These are phyloP conservation scores for Penicillium sp. DNA, from an alignment of 2,329 filamentous ascomycete genomes.

Conservation along the genomic window DNA sequence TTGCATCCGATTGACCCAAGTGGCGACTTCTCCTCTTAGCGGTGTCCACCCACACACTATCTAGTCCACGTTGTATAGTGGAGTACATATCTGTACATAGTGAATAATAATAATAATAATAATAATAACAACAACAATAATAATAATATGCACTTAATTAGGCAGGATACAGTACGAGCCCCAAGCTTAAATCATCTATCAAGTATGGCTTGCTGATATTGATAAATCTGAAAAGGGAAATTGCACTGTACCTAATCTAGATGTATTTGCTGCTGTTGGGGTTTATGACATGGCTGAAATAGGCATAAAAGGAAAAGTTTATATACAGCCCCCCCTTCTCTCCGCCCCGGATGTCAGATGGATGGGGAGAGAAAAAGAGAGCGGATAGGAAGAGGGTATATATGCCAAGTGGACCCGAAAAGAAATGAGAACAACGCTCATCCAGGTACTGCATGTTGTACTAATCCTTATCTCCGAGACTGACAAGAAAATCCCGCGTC, in stretches of 20 bases:
- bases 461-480: conserved; percentile 43
- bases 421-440: background rate
- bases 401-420: background rate
- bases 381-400: background rate
- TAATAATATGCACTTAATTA: no score
- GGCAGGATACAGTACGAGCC: no score
- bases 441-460: conserved; percentile 17
- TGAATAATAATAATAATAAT: background rate
- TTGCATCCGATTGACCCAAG: background rate
- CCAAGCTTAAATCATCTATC: no score
- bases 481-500: conserved; percentile 80
- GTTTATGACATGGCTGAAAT: background rate
- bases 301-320: background rate
- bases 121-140: background rate
- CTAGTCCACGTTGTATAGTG: background rate
- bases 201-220: no score
- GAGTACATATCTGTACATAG: background rate
- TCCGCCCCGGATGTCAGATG: background rate
- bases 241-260: background rate
- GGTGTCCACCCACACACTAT: background rate
- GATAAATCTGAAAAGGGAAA: no score
- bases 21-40: background rate
- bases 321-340: background rate
- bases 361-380: background rate
- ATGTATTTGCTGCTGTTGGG: background rate